Conservation (phyloP, 495 filamentous ascomycete species). For the Penicillium roqueforti region DNA sequence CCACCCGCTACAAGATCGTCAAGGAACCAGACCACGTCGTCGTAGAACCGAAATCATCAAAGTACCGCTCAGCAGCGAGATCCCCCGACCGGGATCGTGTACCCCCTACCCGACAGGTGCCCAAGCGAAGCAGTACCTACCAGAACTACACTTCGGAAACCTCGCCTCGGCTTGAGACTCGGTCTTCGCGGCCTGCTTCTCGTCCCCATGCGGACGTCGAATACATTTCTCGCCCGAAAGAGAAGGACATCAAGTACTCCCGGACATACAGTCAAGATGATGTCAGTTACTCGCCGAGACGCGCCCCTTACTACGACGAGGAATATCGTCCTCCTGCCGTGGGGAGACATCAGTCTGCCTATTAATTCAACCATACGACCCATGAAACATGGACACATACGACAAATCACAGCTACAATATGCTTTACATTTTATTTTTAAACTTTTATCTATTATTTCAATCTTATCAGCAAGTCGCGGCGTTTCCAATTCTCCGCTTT, state of each 20-base stretch:
- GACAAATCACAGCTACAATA: conserved; percentile 21
- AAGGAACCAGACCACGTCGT: conserved; percentile 25
- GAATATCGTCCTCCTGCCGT: conserved; percentile 18
- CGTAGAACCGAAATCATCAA: conserved; percentile 30
- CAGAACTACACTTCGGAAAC: conserved; percentile 6
- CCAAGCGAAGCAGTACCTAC: conserved; percentile 21
- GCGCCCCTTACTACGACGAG: conserved; percentile 18
- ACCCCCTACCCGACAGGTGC: conserved; percentile 7
- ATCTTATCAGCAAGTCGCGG: neutral
- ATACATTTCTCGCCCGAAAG: conserved; percentile 12
- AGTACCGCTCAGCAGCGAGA: conserved; percentile 13
- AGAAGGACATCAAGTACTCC: conserved; percentile 19
- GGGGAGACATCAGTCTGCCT: conserved; percentile 27
- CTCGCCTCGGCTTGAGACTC: conserved; percentile 16
- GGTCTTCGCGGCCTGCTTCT: conserved; percentile 15
- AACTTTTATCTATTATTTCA: conserved; percentile 1
- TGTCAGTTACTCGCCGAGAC: conserved; percentile 10
- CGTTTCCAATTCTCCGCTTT: conserved; percentile 1
- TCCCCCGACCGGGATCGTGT: conserved; percentile 23
- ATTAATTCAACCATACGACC: conserved; percentile 6
- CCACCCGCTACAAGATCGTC: conserved; percentile 35
- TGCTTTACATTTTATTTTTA: conserved; percentile 14
- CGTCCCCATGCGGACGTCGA: conserved; percentile 18
- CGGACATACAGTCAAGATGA: conserved; percentile 18
- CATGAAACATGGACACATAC: conserved; percentile 12